Evolutionary conservation across 2,329 filamentous ascomycete genomes (phyloP), one percentile per base, ranked within the genome.

Genomic region (Cladosporium austrohemisphaericum): DNA sequence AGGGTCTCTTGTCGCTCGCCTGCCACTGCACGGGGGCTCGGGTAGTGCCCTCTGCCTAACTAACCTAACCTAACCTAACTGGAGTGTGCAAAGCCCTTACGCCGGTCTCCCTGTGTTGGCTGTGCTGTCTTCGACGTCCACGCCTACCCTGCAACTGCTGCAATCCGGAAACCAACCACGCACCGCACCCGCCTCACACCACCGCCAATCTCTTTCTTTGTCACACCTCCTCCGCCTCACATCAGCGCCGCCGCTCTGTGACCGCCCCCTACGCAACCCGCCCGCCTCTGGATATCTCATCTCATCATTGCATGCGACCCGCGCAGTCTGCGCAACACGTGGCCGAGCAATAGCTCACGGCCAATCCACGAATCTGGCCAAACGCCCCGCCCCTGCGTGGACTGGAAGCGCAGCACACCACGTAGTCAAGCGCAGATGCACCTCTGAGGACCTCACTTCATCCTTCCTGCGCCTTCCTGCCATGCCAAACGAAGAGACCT

Each of bases 401-500:
- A 36, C 37, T 11, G 25, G 31, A 23, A 49, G 37, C 31, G 37
- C 46, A 28, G 46, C 22, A 33, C 19, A 49, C 37, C 46, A 41
- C 37, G 46, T 41, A 28, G 37, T 43, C 14, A 49, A 49, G 46
- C 46, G 46, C 46, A 41, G 38, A 49, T 49, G 46, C 38, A 43
- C 46, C 31, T 41, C 37, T 49, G 46, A 49, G 25, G 46, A 49
- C 38, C 46, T 49, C 19, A 43, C 46, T 20, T 49, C 48, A 20
- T 38, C 38, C 40, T 38, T 38, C 23, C 48, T 44, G 33, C 38
- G 33, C 23, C 40, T 38, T 28, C 48, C 48, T 33, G 50, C 40
- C 32, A 63, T 63, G 60, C 60, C 59, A 23, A 57, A 60, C 50
- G 58, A 65, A 48, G 59, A 65, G 45, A 66, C 61, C 7, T 64